Conservation (phyloP, 441 rosid genomes). For the Populus tomentosa region DNA sequence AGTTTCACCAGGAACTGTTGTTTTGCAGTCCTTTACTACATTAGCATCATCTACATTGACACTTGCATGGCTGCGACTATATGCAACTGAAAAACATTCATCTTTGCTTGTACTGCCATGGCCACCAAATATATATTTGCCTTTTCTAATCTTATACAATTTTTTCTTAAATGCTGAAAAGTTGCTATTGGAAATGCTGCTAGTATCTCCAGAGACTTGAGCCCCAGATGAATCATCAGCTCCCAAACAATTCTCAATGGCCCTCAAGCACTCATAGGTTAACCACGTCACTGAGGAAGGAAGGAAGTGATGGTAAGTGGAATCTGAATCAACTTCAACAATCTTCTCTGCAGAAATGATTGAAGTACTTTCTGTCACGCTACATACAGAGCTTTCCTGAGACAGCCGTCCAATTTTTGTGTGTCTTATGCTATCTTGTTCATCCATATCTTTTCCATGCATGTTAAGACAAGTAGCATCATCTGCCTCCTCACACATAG, state of each 20-base stretch:
- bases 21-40: slow-evolving; percentile 28
- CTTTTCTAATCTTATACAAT: slow-evolving; percentile 45
- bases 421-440: slow-evolving; percentile 58
- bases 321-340: slow-evolving; percentile 37
- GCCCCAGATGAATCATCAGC: slow-evolving; percentile 44
- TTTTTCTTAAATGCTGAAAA: slow-evolving; percentile 55
- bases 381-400: slow-evolving; percentile 66
- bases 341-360: slow-evolving; percentile 34
- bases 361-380: slow-evolving; percentile 47
- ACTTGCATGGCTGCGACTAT: slow-evolving; percentile 28
- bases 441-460: slow-evolving; percentile 38
- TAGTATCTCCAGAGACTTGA: slow-evolving; percentile 35
- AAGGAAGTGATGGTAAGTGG: slow-evolving; percentile 31
- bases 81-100: slow-evolving; percentile 30
- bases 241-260: slow-evolving; percentile 66
- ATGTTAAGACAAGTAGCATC: slow-evolving; percentile 22
- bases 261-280: slow-evolving; percentile 68
- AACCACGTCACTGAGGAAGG: slow-evolving; percentile 64
- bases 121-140: slow-evolving; percentile 53
- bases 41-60: slow-evolving; percentile 39
- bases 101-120: slow-evolving; percentile 49
- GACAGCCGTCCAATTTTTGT: slow-evolving; percentile 88
- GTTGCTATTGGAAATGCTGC: slow-evolving; percentile 38
- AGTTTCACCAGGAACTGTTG: slow-evolving; percentile 25
- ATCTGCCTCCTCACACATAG: slow-evolving; percentile 40